Evolutionary conservation across 345 rosid species (phyloP), one percentile per base, ranked within the genome.

Genomic region (Eucalyptus polybractea): DNA sequence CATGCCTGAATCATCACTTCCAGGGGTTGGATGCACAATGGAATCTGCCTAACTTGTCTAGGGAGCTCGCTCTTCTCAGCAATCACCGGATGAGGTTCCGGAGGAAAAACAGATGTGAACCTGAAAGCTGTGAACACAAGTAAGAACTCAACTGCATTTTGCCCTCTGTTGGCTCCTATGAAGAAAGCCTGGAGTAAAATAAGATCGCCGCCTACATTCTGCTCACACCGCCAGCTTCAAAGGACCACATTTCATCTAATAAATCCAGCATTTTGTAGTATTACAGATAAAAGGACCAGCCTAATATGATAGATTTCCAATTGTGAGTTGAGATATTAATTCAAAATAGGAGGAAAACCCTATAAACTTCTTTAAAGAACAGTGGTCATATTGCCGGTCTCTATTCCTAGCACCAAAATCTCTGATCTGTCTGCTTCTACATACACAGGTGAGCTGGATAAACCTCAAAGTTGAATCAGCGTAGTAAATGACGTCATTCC

Each of bases 1-100:
- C 93, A 88, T 92, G 88, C 99, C 98, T 97, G 99, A 94, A 97
- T 95, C 98, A 97, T 93, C 88, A 97, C 95, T 90, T 97, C 97
- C 95, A 97, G 91, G 4, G 98, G 95, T 87, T 95, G 96, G 83
- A 97, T 92, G 90, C 98, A 95, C 72, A 95, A 93, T 87, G 96
- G 91, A 65, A 91, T 90, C 72, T 91, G 89, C 91, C 93, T 94
- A 27, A 89, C 91, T 44, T 93, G 89, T 93, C 93, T 97, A 88
- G 93, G 91, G 62, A 87, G 87, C 87, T 89, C 89, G 86, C 89
- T 90, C 88, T 93, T 94, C 90, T 92, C 95, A 80, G 72, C 90
- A 86, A 97, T 97, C 90, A 97, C 88, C 13, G 97, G 97, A 90
- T 97, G 99, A 88, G 99, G 97, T 89, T 94, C 96, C 45, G 99